Percentiles rank a stretch among this genome's conserved stretches.
Conservation (phyloP, 1,284 basidiomycete species). For the Bondarzewia mesenterica region DNA sequence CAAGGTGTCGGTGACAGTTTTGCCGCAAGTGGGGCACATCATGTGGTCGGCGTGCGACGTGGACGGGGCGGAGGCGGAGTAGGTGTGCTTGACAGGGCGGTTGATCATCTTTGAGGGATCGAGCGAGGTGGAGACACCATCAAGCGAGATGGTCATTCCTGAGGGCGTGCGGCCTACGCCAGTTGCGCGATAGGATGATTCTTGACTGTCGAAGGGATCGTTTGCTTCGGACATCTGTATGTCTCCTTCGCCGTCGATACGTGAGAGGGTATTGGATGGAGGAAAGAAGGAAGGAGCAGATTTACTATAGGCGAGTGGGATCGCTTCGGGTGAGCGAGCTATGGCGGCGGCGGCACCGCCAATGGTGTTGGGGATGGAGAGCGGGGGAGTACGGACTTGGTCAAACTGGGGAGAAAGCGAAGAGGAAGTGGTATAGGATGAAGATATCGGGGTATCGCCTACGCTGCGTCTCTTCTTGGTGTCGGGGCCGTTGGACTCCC, state of each 20-base stretch:
- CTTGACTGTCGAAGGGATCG: constrained; percentile 13
- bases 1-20: constrained; percentile 29
- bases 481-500: constrained; percentile 27
- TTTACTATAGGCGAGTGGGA: constrained; percentile 5
- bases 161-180: constrained; percentile 18
- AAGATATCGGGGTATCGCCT: constrained; percentile 29
- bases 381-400: constrained; percentile 5
- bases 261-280: constrained; percentile 14
- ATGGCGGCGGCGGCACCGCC: neutral
- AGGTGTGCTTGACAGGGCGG: constrained; percentile 8
- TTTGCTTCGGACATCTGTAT: constrained; percentile 18
- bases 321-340: constrained; percentile 5
- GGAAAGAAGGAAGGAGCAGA: constrained; percentile 16
- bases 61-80: constrained; percentile 32
- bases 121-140: constrained; percentile 32
- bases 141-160: constrained; percentile 32
- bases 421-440: constrained; percentile 15
- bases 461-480: constrained; percentile 43
- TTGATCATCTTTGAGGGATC: constrained; percentile 23
- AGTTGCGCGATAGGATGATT: constrained; percentile 2
- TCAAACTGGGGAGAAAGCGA: neutral
- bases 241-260: neutral
- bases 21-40: constrained; percentile 44
- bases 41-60: constrained; percentile 31
- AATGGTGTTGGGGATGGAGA: neutral